Conservation (phyloP, 2,329 filamentous ascomycete species). For the Whalleya microplaca region DNA sequence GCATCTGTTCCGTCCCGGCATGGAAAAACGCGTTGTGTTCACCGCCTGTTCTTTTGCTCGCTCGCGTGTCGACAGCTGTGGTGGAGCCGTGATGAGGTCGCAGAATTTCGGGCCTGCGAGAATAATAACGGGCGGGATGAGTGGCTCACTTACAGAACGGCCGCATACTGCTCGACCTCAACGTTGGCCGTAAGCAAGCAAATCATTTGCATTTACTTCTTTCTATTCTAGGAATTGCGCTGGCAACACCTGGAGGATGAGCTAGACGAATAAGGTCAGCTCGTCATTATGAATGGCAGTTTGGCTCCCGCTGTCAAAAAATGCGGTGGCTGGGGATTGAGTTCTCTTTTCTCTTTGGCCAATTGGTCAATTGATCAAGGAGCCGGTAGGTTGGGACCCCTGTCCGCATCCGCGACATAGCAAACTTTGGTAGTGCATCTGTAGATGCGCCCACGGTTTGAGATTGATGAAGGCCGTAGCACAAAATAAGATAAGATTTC, state of each 20-base stretch:
- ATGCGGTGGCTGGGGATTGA: constrained; percentile 26
- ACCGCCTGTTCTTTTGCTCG: constrained; percentile 23
- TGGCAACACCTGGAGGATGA: no score
- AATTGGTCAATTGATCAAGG: constrained; percentile 23
- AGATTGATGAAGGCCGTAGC: constrained; percentile 10
- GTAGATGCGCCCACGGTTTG: constrained; percentile 1
- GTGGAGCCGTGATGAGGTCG: constrained; percentile 27
- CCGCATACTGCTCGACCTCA: not conserved
- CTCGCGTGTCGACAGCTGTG: constrained; percentile 23
- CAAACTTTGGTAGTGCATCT: constrained; percentile 22
- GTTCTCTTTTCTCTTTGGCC: constrained; percentile 19
- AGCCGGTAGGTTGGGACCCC: constrained; percentile 15
- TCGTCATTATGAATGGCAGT: constrained; percentile 27
- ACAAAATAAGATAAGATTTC: not conserved
- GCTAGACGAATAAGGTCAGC: not conserved
- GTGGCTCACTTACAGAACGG: constrained; percentile 1
- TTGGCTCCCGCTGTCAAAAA: constrained; percentile 17
- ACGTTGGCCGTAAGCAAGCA: not conserved
- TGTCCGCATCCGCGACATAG: constrained; percentile 26
- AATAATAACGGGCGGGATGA: constrained; percentile 22
- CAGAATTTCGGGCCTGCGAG: constrained; percentile 22
- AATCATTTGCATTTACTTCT: not conserved
- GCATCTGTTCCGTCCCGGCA: constrained; percentile 9
- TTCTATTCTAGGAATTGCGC: no score
- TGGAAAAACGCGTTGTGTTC: constrained; percentile 12